Base-by-base conservation (phyloP, 208 protist species). In the Sergeia podlipaevii region DNA sequence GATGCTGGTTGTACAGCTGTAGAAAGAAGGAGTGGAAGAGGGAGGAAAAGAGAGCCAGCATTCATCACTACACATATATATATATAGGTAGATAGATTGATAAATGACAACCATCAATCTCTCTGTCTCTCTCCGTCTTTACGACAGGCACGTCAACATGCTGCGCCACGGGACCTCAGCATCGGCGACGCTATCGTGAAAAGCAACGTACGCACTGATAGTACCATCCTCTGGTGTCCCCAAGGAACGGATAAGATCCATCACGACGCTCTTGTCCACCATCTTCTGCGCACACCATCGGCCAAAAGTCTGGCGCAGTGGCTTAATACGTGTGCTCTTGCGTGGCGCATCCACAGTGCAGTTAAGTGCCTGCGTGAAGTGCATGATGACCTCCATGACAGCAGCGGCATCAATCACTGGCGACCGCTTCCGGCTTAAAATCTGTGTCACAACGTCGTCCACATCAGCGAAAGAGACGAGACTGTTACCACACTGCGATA, bases 311-410 rank as follows among this genome's bases (percentile, higher is more conserved):
- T 73, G 59, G 10, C 74, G 72, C 29, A 94, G 58, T 28, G 63
- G 38, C 33, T 64, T 50, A 6, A 89, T 68, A 29, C 77, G 65
- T 21, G 59, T 33, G n/a, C 43, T 59, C 39, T 80, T 65, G 28
- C 34, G 36, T 47, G 55, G 38, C 26, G 67, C 15, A 34, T 41
- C 39, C 41, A 43, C 46, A 30, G 36, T 42, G 36, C 47, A 59
- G 45, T 46, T 58, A 4, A 77, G 32, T 36, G 62, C 41, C 52
- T 86, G 77, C 49, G 73, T 76, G 49, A 68, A 69, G 64, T 84
- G 65, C 69, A 85, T 70, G 29, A 90, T 71, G n/a, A 84, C 57
- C 57, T 93, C 86, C 68, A 90, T 67, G 23, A 79, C 69, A 1
- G 68, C 70, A 1, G 82, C 82, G 4, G 75, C 71, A 56, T 86